Conservation (phyloP, 257 asterid genomes). For the Handroanthus guayacan region DNA sequence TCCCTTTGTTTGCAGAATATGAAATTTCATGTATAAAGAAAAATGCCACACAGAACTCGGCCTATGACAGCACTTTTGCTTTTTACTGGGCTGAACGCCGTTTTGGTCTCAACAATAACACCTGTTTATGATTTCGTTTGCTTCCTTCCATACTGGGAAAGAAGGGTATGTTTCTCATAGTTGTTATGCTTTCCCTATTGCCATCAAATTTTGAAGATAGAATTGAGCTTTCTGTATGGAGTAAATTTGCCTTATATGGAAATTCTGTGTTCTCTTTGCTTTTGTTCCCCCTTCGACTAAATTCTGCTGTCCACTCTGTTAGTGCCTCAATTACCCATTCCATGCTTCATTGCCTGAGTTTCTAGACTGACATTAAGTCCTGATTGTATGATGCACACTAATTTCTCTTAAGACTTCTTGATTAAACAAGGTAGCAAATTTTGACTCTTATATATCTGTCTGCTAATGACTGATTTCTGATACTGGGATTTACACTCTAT, state of each 20-base stretch:
- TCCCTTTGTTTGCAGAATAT: slow-evolving; percentile 37
- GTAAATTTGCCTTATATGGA: background rate
- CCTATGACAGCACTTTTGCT: slow-evolving; percentile 85
- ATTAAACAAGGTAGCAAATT: background rate
- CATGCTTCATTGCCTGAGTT: slow-evolving; percentile 3
- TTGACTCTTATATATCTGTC: slow-evolving; percentile 1
- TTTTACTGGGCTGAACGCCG: slow-evolving; percentile 83
- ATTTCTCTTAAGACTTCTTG: background rate
- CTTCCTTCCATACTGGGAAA: slow-evolving; percentile 92
- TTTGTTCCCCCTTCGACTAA: background rate
- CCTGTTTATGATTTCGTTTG: slow-evolving; percentile 91
- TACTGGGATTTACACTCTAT: background rate
- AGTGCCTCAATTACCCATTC: background rate
- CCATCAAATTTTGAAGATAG: slow-evolving; percentile 14
- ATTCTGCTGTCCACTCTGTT: background rate
- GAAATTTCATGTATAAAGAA: slow-evolving; percentile 4
- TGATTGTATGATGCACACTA: background rate
- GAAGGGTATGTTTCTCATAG: slow-evolving; percentile 57
- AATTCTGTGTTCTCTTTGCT: background rate
- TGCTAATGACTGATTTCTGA: slow-evolving; percentile 23
- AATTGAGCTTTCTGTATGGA: background rate
- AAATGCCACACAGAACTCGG: slow-evolving; percentile 90
- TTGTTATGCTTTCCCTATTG: slow-evolving; percentile 17
- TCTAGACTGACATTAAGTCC: background rate
- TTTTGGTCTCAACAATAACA: slow-evolving; percentile 68